phyloP scores from a whole-genome alignment of 2,329 filamentous ascomycete species.

The Alternaria ventricosa region DNA sequence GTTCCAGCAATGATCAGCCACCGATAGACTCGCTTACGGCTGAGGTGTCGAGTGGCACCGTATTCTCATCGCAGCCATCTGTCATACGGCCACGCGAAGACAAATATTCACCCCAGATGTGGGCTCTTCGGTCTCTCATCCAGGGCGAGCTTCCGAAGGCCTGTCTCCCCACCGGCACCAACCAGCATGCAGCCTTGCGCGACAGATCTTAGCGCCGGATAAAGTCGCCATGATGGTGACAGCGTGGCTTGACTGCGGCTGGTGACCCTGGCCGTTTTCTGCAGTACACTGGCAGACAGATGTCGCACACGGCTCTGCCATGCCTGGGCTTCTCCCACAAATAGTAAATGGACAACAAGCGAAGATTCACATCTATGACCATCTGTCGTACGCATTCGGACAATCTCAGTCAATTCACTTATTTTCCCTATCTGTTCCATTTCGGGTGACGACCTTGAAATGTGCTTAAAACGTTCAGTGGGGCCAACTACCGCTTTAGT shows the following conservation, averaged over 20 bases:
- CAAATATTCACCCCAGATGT: conserved; percentile 21
- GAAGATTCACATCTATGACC: neutral
- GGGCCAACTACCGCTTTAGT: conserved; percentile 10
- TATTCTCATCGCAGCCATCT: neutral
- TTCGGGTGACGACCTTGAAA: neutral
- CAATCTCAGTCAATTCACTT: neutral
- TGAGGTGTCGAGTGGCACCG: conserved; percentile 12
- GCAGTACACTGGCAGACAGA: conserved; percentile 17
- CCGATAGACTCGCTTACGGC: conserved; percentile 14
- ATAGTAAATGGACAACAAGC: neutral
- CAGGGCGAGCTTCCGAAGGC: conserved; percentile 26
- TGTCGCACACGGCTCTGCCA: conserved; percentile 22
- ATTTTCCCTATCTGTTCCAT: neutral
- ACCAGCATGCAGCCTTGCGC: conserved; percentile 18
- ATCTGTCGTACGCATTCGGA: neutral
- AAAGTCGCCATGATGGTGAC: conserved; percentile 29
- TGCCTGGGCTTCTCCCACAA: conserved; percentile 22
- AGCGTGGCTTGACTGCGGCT: conserved; percentile 41
- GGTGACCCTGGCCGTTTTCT: conserved; percentile 31
- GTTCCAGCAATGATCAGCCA: conserved; percentile 35
- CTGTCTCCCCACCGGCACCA: conserved; percentile 26
- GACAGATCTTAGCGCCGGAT: conserved; percentile 25
- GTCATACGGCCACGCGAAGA: conserved; percentile 26
- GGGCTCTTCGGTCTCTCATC: conserved; percentile 23
- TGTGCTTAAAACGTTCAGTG: conserved; percentile 2